These are phyloP conservation scores for Naganishia cerealis DNA, from an alignment of 1,284 basidiomycete genomes.

Conservation along the genomic window DNA sequence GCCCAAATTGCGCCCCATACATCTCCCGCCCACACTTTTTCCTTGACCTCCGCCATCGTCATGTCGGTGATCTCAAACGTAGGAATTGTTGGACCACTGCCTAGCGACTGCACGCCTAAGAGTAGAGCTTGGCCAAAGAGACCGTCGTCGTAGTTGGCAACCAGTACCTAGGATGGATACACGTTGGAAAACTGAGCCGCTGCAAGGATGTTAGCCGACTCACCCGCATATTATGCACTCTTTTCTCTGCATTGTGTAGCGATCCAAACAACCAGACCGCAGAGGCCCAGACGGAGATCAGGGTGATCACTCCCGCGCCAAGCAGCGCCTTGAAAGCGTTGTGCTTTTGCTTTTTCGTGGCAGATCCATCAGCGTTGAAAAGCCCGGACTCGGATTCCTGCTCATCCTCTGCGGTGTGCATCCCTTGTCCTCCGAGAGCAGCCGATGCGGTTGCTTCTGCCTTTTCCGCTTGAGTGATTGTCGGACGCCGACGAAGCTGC, in stretches of 20 bases:
- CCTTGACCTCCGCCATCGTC: not conserved
- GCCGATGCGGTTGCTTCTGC: slow-evolving; percentile 5
- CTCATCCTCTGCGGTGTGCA: slow-evolving; percentile 3
- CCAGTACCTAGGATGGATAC: slow-evolving; percentile 8
- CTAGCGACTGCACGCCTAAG: not conserved
- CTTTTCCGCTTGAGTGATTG: slow-evolving; percentile 6
- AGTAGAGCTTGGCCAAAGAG: not conserved
- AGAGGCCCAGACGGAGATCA: slow-evolving; percentile 1
- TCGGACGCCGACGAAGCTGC: slow-evolving; percentile 7
- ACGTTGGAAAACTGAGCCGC: too few species aligned
- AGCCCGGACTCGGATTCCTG: not conserved
- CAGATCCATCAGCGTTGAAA: slow-evolving; percentile 8
- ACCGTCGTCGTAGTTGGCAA: slow-evolving; percentile 2
- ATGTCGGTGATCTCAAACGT: not conserved
- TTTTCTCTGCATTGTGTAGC: not conserved
- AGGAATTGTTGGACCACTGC: not conserved
- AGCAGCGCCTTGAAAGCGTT: slow-evolving; percentile 20
- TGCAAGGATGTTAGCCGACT: not conserved
- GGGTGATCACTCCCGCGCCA: slow-evolving; percentile 1
- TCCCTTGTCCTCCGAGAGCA: slow-evolving; percentile 3
- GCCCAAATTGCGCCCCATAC: slow-evolving; percentile 11
- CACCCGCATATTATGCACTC: slow-evolving; percentile 1
- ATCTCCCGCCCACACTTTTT: slow-evolving; percentile 7
- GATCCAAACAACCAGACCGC: slow-evolving; percentile 11
- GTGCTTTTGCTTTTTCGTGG: not conserved